Conservation (phyloP, 2,329 filamentous ascomycete genomes). For the Shiraia bambusicola region DNA sequence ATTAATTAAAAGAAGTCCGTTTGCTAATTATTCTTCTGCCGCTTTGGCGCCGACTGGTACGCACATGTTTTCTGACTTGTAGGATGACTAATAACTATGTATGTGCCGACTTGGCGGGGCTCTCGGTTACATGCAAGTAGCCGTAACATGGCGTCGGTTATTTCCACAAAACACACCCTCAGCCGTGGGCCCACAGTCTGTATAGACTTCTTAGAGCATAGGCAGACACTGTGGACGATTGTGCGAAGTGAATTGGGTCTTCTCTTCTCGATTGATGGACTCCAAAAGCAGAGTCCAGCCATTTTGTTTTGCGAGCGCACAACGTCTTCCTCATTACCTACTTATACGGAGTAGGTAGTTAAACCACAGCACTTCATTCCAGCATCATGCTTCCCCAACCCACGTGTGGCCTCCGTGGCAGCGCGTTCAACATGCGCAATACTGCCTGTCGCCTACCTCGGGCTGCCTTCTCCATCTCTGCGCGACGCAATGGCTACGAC, state of each 20-base stretch:
- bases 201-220: constrained; percentile 1
- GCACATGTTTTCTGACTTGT: no score
- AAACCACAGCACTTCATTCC: constrained; percentile 4
- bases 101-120: constrained; percentile 4
- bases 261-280: not conserved
- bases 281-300: not conserved
- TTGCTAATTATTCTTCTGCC: no score
- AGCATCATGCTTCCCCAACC: constrained; percentile 18
- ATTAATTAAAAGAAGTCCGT: no score
- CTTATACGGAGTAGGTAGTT: no score
- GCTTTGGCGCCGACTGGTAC: no score
- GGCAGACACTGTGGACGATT: not conserved
- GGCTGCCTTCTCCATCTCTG: constrained; percentile 33
- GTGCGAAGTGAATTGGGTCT: not conserved
- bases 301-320: constrained; percentile 1
- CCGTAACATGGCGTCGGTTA: constrained; percentile 3
- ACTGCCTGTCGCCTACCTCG: constrained; percentile 7
- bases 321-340: constrained; percentile 8
- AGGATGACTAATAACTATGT: not conserved
- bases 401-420: constrained; percentile 12
- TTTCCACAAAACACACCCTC: not conserved
- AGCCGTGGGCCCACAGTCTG: not conserved
- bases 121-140: constrained; percentile 10
- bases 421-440: constrained; percentile 1
- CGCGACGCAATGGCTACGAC: constrained; percentile 51